A percentile compares a stretch with the other conserved stretches of the same genome.
Conservation (phyloP, 1,139 yeast genomes). For the Candida labiduridarum region DNA sequence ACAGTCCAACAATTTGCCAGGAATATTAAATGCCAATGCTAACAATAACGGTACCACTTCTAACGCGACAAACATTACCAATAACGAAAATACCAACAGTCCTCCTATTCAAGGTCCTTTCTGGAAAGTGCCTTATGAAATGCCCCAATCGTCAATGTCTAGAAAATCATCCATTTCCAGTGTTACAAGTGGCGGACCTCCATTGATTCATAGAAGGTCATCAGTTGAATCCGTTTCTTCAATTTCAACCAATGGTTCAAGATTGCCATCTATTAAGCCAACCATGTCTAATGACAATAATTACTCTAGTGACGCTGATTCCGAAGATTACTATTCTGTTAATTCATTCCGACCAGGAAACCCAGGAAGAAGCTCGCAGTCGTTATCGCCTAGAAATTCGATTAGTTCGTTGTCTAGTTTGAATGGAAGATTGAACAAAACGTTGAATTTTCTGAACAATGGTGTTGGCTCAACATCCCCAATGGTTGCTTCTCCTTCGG, state of each 20-base stretch:
- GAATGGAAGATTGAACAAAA: constrained; percentile 43
- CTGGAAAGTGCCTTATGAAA: constrained; percentile 55
- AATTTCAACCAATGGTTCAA: constrained; percentile 35
- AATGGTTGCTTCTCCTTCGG: constrained; percentile 14
- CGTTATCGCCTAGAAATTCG: constrained; percentile 50
- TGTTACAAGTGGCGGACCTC: constrained; percentile 18
- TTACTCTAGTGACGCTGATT: constrained; percentile 36
- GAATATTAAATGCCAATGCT: constrained; percentile 15
- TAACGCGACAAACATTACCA: not conserved
- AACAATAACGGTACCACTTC: not conserved
- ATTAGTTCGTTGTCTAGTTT: constrained; percentile 47
- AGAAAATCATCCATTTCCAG: constrained; percentile 36
- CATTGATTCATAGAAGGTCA: constrained; percentile 13
- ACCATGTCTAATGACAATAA: constrained; percentile 21
- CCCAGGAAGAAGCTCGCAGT: constrained; percentile 26
- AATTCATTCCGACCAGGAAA: constrained; percentile 33
- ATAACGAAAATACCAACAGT: constrained; percentile 20
- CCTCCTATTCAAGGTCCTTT: constrained; percentile 50
- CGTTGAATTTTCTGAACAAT: constrained; percentile 19
- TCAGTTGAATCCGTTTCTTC: constrained; percentile 21
- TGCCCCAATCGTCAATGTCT: constrained; percentile 33
- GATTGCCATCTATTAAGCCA: constrained; percentile 34
- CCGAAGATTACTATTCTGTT: constrained; percentile 42
- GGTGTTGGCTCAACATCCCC: constrained; percentile 13
- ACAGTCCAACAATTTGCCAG: constrained; percentile 14